Evolutionary conservation across 148 eudicot genomes (phyloP), one percentile per base, ranked within the genome.

Genomic region (Dianthus caryophyllus): DNA sequence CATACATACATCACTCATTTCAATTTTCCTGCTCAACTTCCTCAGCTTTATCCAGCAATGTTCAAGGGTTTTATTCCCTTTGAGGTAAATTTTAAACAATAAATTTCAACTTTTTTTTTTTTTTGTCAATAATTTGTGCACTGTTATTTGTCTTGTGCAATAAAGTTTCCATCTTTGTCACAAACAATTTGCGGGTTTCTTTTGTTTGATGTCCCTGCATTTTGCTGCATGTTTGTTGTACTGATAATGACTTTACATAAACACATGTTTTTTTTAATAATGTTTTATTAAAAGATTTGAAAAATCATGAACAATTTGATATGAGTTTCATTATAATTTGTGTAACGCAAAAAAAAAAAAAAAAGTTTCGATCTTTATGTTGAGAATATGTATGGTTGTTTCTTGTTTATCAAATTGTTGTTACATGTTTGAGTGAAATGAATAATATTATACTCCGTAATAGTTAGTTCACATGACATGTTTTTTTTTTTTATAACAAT

Each of bases 51-150:
- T 71, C 27, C 9, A 58, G 74, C 74, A 64, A 75, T 75, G 78
- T 76, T 76, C 79, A 76, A 71, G 54, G 74, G 47, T 65, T 51
- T 70, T 43, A 64, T 46, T 22, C 65, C 74, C 62, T 71, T 70
- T 70, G 36, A 70, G 39, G 57, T 49, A 44, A 12, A 69, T 65
- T 33, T 33, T 33, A 7, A 33, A 33, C 38, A 33, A 2, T 33
- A 33, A 33, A 33, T 33, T 33, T 33, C 3, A 33, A 3, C 38
- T 33, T 33, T 3, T 33, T 33, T 33, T 33, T 33, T 33, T 1
- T 16, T 8, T 33, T 61, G 2, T 31, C 18, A 2, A 13, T 8
- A 36, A 33, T 56, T 26, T 26, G 17, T n/a, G 16, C 18, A n/a
- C 5, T 39, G 9, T 61, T 3, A 41, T 38, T 39, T 61, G 49